Conservation (phyloP, 2,329 filamentous ascomycete species). For the Ophiocordyceps camponoti-leonardi region DNA sequence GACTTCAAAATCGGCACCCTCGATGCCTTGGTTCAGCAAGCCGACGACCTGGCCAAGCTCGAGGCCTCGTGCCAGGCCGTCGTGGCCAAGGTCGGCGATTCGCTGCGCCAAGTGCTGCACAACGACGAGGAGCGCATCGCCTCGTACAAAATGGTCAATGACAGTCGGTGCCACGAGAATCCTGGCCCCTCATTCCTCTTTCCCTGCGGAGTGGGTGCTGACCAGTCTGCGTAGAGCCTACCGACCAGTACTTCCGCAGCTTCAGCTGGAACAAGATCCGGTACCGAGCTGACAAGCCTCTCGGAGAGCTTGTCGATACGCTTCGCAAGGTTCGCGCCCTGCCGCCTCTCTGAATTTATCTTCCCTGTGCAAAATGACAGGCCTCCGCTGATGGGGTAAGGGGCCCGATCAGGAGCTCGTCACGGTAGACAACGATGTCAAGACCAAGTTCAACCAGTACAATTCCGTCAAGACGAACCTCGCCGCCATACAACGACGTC, state of each 20-base stretch:
- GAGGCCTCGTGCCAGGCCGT: slow-evolving; percentile 64
- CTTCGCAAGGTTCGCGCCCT: slow-evolving; percentile 63
- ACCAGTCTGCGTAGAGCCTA: slow-evolving; percentile 50
- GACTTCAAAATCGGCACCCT: slow-evolving; percentile 97
- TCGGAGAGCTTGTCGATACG: slow-evolving; percentile 71
- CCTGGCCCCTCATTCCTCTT: too few relatives aligned
- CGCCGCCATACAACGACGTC: slow-evolving; percentile 64
- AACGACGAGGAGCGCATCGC: slow-evolving; percentile 68
- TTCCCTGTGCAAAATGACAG: too few relatives aligned
- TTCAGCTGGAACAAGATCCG: slow-evolving; percentile 98
- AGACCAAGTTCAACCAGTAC: slow-evolving; percentile 86
- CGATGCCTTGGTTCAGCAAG: slow-evolving; percentile 87
- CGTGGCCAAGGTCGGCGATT: slow-evolving; percentile 76
- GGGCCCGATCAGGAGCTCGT: slow-evolving; percentile 49
- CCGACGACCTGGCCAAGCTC: slow-evolving; percentile 85
- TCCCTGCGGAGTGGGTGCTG: slow-evolving; percentile 5
- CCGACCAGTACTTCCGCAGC: slow-evolving; percentile 74
- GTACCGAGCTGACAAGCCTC: slow-evolving; percentile 81
- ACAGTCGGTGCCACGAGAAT: slow-evolving; percentile 43
- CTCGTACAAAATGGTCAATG: slow-evolving; percentile 84
- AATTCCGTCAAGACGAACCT: slow-evolving; percentile 79
- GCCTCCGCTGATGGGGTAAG: too few relatives aligned
- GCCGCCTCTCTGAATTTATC: too few relatives aligned
- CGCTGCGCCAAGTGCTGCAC: slow-evolving; percentile 65
- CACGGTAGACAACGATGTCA: slow-evolving; percentile 91